Base-by-base conservation (phyloP, 176 grass and related monocot species). In the Poa annua region DNA sequence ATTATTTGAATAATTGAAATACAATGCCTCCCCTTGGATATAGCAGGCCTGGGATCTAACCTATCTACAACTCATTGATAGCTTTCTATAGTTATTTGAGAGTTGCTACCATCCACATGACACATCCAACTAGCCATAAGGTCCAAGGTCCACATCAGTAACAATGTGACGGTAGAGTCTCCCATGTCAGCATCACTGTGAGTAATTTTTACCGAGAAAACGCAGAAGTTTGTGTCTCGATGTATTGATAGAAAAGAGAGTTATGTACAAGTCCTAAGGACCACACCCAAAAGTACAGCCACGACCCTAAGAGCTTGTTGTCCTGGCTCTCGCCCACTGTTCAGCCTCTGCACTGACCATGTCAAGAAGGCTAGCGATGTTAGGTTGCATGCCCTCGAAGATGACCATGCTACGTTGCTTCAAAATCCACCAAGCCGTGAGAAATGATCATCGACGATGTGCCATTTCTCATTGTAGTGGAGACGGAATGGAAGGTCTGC, bases 1-100 rank as follows among this genome's bases (percentile, higher is more conserved):
- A 74, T 52, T 74, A 33, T 26, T 52, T 74, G 68, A 74, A 32
- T 34, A 74, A 20, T 34, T 74, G 51, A 16, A 51, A 52, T 29
- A 52, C 65, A n/a, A 68, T 17, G 13, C 14, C 26, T 68, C 33
- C 17, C 17, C n/a, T 68, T 68, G 9, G 33, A 66, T 68, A 68
- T n/a, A 68, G 35, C 8, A n/a, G 65, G 19, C 65, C 20, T 11
- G 35, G 17, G 65, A 68, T 66, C 32, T 68, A 68, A 21, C 35
- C 64, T 66, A 38, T 66, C 32, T 66, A 35, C 7, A 35, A 66
- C 32, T 66, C 25, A 17, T 35, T 66, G 14, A 34, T 35, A 66
- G 45, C 45, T 48, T 48, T 48, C 45, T 66, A 16, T 66, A 35
- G 62, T 66, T 66, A 66, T 13, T 34, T 66, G 6, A 35, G 16